Conservation (phyloP, 768 basidiomycete genomes). For the Rhodotorula diobovata region DNA sequence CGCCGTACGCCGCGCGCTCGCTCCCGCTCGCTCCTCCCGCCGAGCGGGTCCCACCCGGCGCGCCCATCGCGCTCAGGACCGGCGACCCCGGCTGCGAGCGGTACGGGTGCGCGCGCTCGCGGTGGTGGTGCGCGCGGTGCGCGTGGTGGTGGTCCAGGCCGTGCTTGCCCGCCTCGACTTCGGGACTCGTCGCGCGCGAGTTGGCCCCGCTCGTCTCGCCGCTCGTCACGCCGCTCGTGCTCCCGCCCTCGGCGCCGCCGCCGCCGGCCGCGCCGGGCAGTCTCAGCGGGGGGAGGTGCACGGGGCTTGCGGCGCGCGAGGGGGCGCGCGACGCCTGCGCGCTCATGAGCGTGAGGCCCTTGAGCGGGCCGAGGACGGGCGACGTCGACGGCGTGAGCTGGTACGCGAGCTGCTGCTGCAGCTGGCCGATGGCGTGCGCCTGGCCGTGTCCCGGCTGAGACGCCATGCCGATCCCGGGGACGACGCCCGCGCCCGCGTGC, state of each 20-base stretch:
- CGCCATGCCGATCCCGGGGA: conserved; percentile 33
- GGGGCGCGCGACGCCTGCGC: conserved; percentile 24
- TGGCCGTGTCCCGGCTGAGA: conserved; percentile 33
- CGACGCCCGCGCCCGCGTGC: conserved; percentile 11
- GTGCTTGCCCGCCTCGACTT: conserved; percentile 11
- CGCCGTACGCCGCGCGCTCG: background rate
- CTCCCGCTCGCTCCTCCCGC: background rate
- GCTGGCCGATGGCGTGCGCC: conserved; percentile 29
- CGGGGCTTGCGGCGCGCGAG: conserved; percentile 1
- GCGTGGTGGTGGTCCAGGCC: conserved; percentile 10
- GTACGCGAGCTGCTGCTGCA: conserved; percentile 32
- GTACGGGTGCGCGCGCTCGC: conserved; percentile 35
- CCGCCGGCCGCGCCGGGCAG: conserved; percentile 7
- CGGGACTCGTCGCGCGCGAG: background rate
- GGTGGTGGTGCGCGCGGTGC: conserved; percentile 12
- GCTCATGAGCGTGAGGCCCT: conserved; percentile 32
- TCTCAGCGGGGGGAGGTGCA: conserved; percentile 33
- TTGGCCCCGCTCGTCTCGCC: background rate
- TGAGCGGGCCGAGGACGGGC: conserved; percentile 35
- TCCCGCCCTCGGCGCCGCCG: background rate
- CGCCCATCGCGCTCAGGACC: background rate
- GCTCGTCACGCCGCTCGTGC: background rate
- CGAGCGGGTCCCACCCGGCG: no score
- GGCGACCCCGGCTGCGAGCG: conserved; percentile 26
- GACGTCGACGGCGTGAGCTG: conserved; percentile 30